phyloP scores from a whole-genome alignment of 2,329 filamentous ascomycete genomes.

The Fusarium albidum region DNA sequence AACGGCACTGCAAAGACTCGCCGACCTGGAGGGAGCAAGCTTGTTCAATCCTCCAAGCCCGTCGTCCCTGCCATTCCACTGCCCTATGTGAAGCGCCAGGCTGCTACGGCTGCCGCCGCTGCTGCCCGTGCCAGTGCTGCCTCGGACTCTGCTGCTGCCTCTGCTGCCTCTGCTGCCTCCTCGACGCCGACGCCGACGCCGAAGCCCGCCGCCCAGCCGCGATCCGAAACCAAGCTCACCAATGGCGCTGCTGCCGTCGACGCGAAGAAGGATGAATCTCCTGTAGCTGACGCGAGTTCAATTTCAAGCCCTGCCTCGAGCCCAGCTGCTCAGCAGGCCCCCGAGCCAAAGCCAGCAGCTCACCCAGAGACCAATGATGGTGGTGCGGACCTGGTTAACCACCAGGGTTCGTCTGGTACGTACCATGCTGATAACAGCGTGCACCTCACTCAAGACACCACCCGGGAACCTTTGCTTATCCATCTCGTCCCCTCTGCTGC shows the following conservation, averaged over 20 bases:
- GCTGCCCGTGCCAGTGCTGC: slow-evolving; percentile 40
- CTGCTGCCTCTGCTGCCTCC: slow-evolving; percentile 16
- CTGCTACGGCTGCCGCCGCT: slow-evolving; percentile 43
- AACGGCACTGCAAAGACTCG: slow-evolving; percentile 46
- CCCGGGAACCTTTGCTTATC: slow-evolving; percentile 19
- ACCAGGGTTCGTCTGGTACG: slow-evolving; percentile 36
- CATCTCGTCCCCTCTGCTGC: slow-evolving; percentile 1
- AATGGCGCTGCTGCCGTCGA: slow-evolving; percentile 27
- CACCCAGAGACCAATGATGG: slow-evolving; percentile 23
- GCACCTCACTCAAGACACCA: background rate
- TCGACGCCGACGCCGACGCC: slow-evolving; percentile 19
- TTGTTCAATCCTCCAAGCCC: slow-evolving; percentile 44
- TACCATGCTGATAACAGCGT: slow-evolving; percentile 10
- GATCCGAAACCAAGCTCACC: slow-evolving; percentile 30
- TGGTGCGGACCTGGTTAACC: slow-evolving; percentile 7
- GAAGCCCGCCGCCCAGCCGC: slow-evolving; percentile 9
- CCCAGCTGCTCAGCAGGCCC: slow-evolving; percentile 19
- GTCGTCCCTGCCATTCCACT: slow-evolving; percentile 51
- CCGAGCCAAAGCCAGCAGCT: slow-evolving; percentile 20
- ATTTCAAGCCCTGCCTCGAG: slow-evolving; percentile 19
- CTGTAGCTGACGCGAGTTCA: slow-evolving; percentile 12
- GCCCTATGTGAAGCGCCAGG: slow-evolving; percentile 50
- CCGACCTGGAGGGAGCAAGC: slow-evolving; percentile 42
- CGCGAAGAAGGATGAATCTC: slow-evolving; percentile 10
- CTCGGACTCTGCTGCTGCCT: slow-evolving; percentile 16